These are phyloP conservation scores for Candida glucosophila DNA, from an alignment of 1,139 yeast genomes.

Conservation along the genomic window DNA sequence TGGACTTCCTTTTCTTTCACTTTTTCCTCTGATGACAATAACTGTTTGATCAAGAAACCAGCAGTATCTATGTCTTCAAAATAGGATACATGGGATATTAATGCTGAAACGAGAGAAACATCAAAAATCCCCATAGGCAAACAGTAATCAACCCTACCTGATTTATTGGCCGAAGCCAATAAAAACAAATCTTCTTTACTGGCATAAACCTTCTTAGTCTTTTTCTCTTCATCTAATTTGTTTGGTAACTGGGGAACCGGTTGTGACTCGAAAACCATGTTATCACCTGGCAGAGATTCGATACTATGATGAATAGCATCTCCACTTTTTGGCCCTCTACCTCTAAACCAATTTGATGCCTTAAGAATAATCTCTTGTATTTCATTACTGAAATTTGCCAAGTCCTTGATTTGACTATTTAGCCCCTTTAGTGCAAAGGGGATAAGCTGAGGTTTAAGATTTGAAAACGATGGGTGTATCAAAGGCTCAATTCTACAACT, in stretches of 20 bases:
- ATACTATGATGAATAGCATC: conserved; percentile 1
- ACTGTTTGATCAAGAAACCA: conserved; percentile 59
- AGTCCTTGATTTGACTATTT: conserved; percentile 33
- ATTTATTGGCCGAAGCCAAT: conserved; percentile 44
- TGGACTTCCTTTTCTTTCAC: conserved; percentile 16
- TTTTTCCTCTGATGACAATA: too few relatives aligned
- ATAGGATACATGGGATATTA: conserved; percentile 82
- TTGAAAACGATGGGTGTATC: conserved; percentile 45
- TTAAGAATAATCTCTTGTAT: conserved; percentile 35
- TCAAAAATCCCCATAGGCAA: conserved; percentile 77
- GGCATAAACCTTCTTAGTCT: conserved; percentile 14
- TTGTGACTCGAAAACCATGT: too few relatives aligned
- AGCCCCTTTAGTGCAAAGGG: conserved; percentile 47
- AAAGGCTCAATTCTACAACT: conserved; percentile 84
- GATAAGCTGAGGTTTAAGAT: conserved; percentile 50
- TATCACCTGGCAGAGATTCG: not conserved
- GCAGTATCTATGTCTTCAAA: conserved; percentile 85
- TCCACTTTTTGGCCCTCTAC: conserved; percentile 1
- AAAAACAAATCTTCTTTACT: conserved; percentile 20
- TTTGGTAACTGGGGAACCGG: not conserved
- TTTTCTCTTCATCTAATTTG: conserved; percentile 9
- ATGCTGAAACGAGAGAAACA: conserved; percentile 66
- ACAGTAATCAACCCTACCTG: conserved; percentile 76
- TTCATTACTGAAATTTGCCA: conserved; percentile 35
- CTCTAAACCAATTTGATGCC: conserved; percentile 36